Percentiles rank a stretch among this genome's conserved stretches.
Evolutionary conservation across 768 basidiomycete genomes (phyloP).

Genomic region (Jaapia argillacea): DNA sequence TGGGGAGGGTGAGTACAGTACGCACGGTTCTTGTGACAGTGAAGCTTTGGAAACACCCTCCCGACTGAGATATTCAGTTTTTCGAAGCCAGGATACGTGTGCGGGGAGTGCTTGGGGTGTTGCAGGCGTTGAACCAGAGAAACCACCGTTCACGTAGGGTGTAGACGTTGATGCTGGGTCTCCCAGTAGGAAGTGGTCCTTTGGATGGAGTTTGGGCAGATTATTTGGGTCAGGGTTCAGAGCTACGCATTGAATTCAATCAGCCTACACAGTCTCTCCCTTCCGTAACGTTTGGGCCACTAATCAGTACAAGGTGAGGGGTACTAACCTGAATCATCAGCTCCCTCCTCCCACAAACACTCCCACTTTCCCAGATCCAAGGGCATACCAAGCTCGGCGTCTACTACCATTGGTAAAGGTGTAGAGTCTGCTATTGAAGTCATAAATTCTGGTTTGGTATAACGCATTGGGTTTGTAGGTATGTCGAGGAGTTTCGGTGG

Average conservation of each 20-base stretch:
- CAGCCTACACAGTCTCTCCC: too few species aligned
- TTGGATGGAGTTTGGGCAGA: conserved; percentile 56
- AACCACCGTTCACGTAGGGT: conserved; percentile 31
- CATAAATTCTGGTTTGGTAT: conserved; percentile 80
- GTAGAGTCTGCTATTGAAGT: conserved; percentile 71
- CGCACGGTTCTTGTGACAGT: conserved; percentile 46
- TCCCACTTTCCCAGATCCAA: conserved; percentile 80
- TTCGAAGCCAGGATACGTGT: conserved; percentile 85
- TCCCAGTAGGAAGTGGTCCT: conserved; percentile 65
- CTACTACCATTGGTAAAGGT: conserved; percentile 90
- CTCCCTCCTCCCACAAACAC: conserved; percentile 76
- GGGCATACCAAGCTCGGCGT: conserved; percentile 96
- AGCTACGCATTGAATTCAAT: conserved; percentile 19
- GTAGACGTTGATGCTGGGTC: conserved; percentile 40
- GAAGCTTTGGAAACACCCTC: conserved; percentile 37
- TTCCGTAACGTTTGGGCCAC: neutral
- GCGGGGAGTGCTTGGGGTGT: conserved; percentile 36
- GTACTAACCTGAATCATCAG: conserved; percentile 50
- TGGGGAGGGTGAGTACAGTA: conserved; percentile 7
- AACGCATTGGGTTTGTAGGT: conserved; percentile 82
- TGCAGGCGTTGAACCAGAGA: conserved; percentile 24
- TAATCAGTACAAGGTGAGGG: neutral
- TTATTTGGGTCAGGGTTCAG: conserved; percentile 61
- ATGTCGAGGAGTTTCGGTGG: conserved; percentile 92
- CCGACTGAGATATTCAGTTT: conserved; percentile 81